Base-by-base conservation (phyloP, 1,139 yeast species). In the Nakaseomyces sp. region DNA sequence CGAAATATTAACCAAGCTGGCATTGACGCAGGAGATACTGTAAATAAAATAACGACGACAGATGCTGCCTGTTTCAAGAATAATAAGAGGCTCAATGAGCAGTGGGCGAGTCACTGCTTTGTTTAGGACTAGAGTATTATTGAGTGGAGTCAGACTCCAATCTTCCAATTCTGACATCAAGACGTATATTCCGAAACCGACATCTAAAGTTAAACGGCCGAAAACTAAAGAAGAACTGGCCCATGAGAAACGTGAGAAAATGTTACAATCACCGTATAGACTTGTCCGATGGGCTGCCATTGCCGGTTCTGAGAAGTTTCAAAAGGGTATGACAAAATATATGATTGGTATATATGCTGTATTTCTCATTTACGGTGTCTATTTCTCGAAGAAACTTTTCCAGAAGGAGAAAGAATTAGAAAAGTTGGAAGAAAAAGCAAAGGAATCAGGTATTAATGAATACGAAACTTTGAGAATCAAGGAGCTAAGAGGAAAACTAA, bases 331-430 rank as follows among this genome's bases (percentile, higher is more conserved):
- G 57, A 72, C 77, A 9, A 72, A 72, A 55, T 78, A 73, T 57
- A 77, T 81, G 53, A 58, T 82, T 30, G 77, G 75, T 24, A 73
- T 77, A 1, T 81, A 83, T 56, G 67, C 70, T 0, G 67, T 73
- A 16, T 73, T 81, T 52, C 61, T 77, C 32, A 69, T 74, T 19
- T 76, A 81, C 44, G 84, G 86, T 46, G 73, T 77, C 50, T 74
- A 73, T 55, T 79, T 79, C 58, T 79, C 83, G 77, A 69, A 79
- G 53, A 85, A 81, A 54, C 63, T 81, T 41, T 82, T 74, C 58
- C 67, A 72, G 43, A 79, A 79, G 58, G 93, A 83, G 50, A 70
- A 75, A 46, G 88, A 81, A 55, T 67, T 79, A 48, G 75, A 71
- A 43, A 60, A 53, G 12, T 56, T 74, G 41, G 51, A 55, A 18